Evolutionary conservation across 1,139 yeast species (phyloP).

Genomic region (Candida buenavistaensis): DNA sequence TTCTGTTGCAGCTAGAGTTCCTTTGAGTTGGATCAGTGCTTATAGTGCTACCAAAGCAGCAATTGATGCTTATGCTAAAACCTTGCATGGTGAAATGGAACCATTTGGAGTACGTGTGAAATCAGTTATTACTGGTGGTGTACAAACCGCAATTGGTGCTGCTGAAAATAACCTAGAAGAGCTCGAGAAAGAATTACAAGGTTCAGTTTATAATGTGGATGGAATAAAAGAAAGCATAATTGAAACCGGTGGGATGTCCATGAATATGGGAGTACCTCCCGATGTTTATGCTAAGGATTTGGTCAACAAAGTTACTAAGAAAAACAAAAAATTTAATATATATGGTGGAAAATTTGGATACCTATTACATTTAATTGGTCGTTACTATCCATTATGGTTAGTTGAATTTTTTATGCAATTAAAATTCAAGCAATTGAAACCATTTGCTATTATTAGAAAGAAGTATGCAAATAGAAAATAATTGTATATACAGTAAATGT

Average conservation of each 20-base stretch:
- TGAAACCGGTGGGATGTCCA: constrained; percentile 26
- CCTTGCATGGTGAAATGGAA: constrained; percentile 59
- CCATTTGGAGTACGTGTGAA: constrained; percentile 41
- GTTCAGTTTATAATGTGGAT: constrained; percentile 27
- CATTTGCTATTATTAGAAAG: constrained; percentile 14
- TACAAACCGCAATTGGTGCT: constrained; percentile 19
- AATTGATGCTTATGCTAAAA: constrained; percentile 66
- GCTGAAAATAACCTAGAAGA: constrained; percentile 13
- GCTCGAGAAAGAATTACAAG: constrained; percentile 6
- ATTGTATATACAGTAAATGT: too few relatives aligned
- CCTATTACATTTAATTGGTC: constrained; percentile 21
- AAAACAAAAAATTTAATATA: constrained; percentile 29
- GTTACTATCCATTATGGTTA: constrained; percentile 31
- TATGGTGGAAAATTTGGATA: constrained; percentile 28
- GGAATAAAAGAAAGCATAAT: constrained; percentile 28
- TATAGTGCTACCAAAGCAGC: constrained; percentile 58
- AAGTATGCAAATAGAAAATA: too few relatives aligned
- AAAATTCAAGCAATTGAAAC: constrained; percentile 31
- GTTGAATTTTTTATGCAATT: constrained; percentile 23
- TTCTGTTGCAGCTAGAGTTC: constrained; percentile 37
- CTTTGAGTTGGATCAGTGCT: constrained; percentile 34
- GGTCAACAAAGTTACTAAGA: constrained; percentile 20
- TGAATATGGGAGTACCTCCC: constrained; percentile 24
- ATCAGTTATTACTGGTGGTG: constrained; percentile 36
- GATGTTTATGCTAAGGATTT: constrained; percentile 31